Conservation (phyloP, 2,329 filamentous ascomycete species). For the Ambrosiella xylebori region DNA sequence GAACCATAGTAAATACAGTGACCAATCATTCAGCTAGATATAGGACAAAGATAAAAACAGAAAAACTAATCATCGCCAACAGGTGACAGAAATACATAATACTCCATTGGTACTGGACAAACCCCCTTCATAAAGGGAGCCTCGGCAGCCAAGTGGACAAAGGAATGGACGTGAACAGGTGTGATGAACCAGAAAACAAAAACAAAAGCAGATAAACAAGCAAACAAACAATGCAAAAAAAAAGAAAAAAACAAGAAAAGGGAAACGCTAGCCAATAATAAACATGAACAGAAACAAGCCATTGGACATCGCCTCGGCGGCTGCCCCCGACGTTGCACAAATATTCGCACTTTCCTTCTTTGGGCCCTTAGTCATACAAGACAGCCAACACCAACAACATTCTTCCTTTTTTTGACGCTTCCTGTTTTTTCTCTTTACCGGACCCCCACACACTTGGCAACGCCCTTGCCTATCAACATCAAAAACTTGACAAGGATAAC, state of each 20-base stretch:
- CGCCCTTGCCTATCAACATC: slow-evolving; percentile 30
- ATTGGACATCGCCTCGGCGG: not conserved
- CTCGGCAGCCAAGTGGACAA: not conserved
- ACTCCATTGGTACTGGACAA: not conserved
- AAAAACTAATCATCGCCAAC: not conserved
- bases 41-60: not conserved
- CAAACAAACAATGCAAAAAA: slow-evolving; percentile 3
- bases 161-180: slow-evolving; percentile 4
- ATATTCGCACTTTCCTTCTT: not conserved
- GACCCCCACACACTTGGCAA: slow-evolving; percentile 32
- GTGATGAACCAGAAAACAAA: not conserved
- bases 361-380: not conserved
- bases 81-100: not conserved
- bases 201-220: not conserved
- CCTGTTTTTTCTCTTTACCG: slow-evolving; percentile 1
- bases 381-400: not conserved
- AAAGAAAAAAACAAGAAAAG: not conserved
- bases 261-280: too few species aligned
- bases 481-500: slow-evolving; percentile 38
- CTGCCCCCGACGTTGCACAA: not conserved
- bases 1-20: not conserved
- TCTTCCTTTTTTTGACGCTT: not conserved
- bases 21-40: not conserved
- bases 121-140: not conserved
- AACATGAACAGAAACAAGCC: not conserved